Percentiles rank a stretch among this genome's conserved stretches.
These are phyloP conservation scores for Pugionium dolabratum DNA, from an alignment of 345 rosid genomes.

Conservation along the genomic window DNA sequence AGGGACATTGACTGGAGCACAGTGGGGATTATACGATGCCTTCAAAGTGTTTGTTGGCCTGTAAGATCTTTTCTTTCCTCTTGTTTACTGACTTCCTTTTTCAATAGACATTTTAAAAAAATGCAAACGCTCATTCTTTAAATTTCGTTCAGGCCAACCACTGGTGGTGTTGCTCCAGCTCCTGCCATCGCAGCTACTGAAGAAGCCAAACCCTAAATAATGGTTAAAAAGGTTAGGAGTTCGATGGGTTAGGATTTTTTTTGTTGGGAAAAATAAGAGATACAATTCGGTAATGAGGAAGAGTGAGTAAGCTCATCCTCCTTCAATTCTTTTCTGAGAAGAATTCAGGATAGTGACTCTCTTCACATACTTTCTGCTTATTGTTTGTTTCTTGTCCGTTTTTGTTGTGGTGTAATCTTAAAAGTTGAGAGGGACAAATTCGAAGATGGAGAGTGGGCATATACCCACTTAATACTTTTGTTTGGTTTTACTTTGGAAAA, in stretches of 20 bases:
- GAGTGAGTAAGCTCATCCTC: background rate
- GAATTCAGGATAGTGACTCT: background rate
- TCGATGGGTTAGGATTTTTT: too few species aligned
- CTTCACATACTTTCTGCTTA: constrained; percentile 4
- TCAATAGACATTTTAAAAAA: too few species aligned
- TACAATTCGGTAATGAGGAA: background rate
- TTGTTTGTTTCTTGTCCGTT: background rate
- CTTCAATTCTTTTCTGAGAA: background rate
- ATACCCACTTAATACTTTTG: constrained; percentile 29
- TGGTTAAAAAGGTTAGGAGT: background rate
- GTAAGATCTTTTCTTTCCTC: constrained; percentile 47
- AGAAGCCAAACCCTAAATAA: constrained; percentile 12
- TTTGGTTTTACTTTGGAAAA: constrained; percentile 12
- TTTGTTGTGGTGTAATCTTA: constrained; percentile 25
- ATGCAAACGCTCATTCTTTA: too few species aligned
- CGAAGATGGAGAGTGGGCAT: constrained; percentile 25
- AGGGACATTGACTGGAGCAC: constrained; percentile 91
- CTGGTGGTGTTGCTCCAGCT: constrained; percentile 76
- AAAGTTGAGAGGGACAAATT: constrained; percentile 21
- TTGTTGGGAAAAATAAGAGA: background rate
- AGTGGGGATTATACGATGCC: constrained; percentile 92
- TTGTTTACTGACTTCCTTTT: too few species aligned
- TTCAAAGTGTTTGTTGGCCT: constrained; percentile 94
- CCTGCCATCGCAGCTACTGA: constrained; percentile 40
- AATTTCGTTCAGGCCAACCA: constrained; percentile 64